Percentiles rank a stretch among this genome's conserved stretches.
These are phyloP conservation scores for Nymphaea thermarum DNA, from an alignment of 164 flowering plant genomes.

Conservation along the genomic window DNA sequence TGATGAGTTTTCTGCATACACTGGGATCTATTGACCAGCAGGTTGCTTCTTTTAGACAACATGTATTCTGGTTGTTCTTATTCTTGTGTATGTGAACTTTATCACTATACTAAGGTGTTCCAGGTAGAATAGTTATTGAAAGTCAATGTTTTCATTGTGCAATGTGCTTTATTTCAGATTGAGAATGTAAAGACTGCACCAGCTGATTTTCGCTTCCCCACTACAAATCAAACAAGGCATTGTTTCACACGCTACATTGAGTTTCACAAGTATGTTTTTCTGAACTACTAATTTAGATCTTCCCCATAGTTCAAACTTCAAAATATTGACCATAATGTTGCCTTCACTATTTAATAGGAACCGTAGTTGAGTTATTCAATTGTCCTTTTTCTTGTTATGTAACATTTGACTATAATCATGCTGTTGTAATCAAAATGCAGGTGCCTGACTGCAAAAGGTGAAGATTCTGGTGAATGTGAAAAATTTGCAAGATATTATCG, in stretches of 20 bases:
- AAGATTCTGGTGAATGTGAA: conserved; percentile 61
- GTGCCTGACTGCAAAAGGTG: conserved; percentile 83
- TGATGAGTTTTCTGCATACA: no score
- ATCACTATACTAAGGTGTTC: no score
- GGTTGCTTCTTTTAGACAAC: no score
- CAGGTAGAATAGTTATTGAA: no score
- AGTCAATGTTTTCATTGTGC: not conserved
- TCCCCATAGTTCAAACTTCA: no score
- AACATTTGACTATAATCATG: not conserved
- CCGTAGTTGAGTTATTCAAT: not conserved
- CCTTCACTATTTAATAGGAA: not conserved
- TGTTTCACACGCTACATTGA: conserved; percentile 87
- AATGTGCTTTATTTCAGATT: not conserved
- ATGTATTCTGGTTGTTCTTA: no score
- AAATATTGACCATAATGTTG: not conserved
- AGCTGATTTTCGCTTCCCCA: conserved; percentile 77
- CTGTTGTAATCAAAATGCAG: conserved; percentile 26
- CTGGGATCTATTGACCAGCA: no score
- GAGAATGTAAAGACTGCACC: conserved; percentile 74
- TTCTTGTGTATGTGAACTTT: no score
- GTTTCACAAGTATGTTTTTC: conserved; percentile 48
- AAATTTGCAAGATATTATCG: conserved; percentile 82
- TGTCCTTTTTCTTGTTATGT: not conserved
- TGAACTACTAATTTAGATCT: no score
- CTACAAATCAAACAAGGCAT: conserved; percentile 73